Evolutionary conservation across 169 alveolate species (phyloP), one percentile per base, ranked within the genome.

Genomic region (Eimeria necatrix): DNA sequence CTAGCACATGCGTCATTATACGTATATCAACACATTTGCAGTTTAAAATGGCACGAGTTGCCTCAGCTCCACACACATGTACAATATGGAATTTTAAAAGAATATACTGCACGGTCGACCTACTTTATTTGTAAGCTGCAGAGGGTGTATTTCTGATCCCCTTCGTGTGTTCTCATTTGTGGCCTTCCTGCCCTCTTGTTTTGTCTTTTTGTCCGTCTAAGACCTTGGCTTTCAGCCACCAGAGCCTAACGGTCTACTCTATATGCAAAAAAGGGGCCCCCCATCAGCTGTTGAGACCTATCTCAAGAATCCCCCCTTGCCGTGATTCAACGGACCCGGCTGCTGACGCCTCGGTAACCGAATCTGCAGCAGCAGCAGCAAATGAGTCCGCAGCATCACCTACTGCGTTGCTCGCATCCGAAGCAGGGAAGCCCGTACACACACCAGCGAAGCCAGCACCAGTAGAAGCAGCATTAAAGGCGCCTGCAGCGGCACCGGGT

Each of bases 261-360:
- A 14, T 78, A 12, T 18, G 87, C 68, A 24, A 26, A 18, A 60
- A 46, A 48, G 87, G 64, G 60, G 68, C 24, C 14, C 26, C 87
- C 18, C 87, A 78, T 48, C 87, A 48, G 64, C 87, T 48, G 68
- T 26, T 78, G 68, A 49, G 48, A 22, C 46, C 80, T 32, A 16
- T 24, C 48, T 3, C 32, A 68, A 32, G 48, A 9, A 9, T 5
- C 14, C 48, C 87, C 68, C 68, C 64, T n/a, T 46, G 49, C 61
- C 12, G 16, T 24, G 48, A 12, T 3, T 24, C 80, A 32, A 68
- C 80, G 46, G 49, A 12, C 16, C 52, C 84, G 26, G 20, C 56
- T 7, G 84, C 20, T 9, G 53, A 22, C 49, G 6, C 56, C 32
- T 8, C 84, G 26, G 84, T 51, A 73, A 10, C 53, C n/a, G 84